Percentiles rank a stretch among this genome's conserved stretches.
phyloP scores from a whole-genome alignment of 805 yeast genomes.

The Schizosaccharomyces pombe region DNA sequence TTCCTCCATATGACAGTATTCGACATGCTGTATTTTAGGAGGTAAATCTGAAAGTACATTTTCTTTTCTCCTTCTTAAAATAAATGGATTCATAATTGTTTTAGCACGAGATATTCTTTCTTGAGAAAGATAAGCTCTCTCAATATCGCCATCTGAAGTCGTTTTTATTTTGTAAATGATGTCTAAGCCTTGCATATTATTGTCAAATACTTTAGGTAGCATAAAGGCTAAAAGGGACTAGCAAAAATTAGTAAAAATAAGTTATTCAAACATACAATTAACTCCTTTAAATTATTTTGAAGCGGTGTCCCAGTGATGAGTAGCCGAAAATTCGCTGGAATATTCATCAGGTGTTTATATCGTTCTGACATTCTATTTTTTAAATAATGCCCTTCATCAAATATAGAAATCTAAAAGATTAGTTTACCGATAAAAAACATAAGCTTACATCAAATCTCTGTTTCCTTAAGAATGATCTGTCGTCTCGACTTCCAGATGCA shows the following conservation, averaged over 20 bases:
- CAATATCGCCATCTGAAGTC: conserved; percentile 84
- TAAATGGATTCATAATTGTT: conserved; percentile 65
- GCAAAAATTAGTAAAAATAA: not conserved
- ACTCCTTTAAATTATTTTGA: conserved; percentile 74
- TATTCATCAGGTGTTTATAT: conserved; percentile 74
- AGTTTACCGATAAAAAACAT: conserved; percentile 56
- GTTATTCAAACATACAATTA: conserved; percentile 21
- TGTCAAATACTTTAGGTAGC: conserved; percentile 56
- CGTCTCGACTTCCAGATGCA: conserved; percentile 79
- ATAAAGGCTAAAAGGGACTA: conserved; percentile 67
- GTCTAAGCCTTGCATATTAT: conserved; percentile 81
- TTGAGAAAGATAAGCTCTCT: conserved; percentile 30
- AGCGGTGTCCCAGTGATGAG: conserved; percentile 89
- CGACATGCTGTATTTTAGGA: conserved; percentile 69
- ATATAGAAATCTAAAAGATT: conserved; percentile 65
- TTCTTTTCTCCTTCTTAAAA: conserved; percentile 68
- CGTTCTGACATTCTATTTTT: conserved; percentile 81
- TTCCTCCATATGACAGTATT: conserved; percentile 81
- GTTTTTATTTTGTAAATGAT: conserved; percentile 69
- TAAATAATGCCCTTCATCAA: conserved; percentile 70
- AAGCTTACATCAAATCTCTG: conserved; percentile 69
- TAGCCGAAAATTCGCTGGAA: conserved; percentile 62
- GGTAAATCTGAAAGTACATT: conserved; percentile 63
- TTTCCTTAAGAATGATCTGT: conserved; percentile 47
- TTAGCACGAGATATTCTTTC: conserved; percentile 72